Base-by-base conservation (phyloP, 768 basidiomycete species). In the Auricularia cornea region DNA sequence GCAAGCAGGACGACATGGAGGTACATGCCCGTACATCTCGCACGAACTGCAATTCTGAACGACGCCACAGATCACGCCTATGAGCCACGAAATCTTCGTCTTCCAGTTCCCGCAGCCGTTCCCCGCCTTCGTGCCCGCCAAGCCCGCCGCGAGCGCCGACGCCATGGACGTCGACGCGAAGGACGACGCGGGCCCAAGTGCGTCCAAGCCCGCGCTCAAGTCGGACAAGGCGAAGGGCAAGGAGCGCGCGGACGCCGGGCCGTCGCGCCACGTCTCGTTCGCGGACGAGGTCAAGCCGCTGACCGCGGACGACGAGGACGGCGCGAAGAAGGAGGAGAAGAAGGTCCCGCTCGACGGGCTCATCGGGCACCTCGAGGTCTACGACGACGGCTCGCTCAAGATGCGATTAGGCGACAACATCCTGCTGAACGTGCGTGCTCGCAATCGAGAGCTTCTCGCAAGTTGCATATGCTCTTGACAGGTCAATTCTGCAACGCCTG, bases 71-170 rank as follows among this genome's bases (percentile, higher is more conserved):
- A 52, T 35, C 30, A n/a, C 23, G 14, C n/a, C 48, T 3, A 8
- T 30, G 26, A n/a, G 31, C n/a, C 40, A 91, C 61, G 80, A 82
- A 23, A 75, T 96, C 3, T 96, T 90, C 70, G 87, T 94, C 68
- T 94, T 96, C 77, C 93, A 95, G 71, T 96, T 96, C 69, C 94
- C 94, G 0, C 72, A 79, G 10, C 90, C 92, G 0, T 94, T 97
- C 74, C 93, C 94, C 0, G 80, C 77, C 3, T 94, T 94, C 74
- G 64, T 77, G 2, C 76, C 82, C 6, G 69, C 76, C 64, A 61
- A 71, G 6, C 66, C 73, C 8, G 65, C 75, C 23, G 69, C 71
- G 10, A 70, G 75, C 60, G 68, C 64, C 20, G 75, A 72, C 10
- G 69, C 72, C 29, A 76, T 79, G 57, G 71, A 77, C 48, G 75